Evolutionary conservation across 1,284 basidiomycete genomes (phyloP).

Genomic region (Erythrobasidium hasegawianum): DNA sequence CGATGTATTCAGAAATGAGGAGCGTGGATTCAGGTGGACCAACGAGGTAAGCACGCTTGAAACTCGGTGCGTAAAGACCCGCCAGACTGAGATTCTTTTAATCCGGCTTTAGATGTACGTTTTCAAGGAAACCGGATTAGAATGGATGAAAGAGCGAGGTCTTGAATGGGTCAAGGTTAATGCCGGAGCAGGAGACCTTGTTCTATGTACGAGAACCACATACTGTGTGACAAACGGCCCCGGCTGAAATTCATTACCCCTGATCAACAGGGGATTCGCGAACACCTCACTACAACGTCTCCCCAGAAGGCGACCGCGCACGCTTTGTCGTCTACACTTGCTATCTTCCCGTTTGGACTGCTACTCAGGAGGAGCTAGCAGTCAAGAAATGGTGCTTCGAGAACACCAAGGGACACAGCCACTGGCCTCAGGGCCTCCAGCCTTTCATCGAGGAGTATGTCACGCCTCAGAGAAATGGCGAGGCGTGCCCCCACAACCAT

Average conservation of each 20-base stretch:
- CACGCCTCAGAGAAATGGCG: constrained; percentile 29
- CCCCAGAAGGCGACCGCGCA: constrained; percentile 10
- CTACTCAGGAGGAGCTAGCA: constrained; percentile 31
- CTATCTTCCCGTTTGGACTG: constrained; percentile 18
- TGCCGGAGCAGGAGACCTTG: constrained; percentile 25
- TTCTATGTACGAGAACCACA: background rate
- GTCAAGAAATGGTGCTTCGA: constrained; percentile 30
- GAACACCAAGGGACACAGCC: constrained; percentile 28
- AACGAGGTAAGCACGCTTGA: background rate
- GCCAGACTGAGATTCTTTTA: too few relatives aligned
- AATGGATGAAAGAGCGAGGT: constrained; percentile 11
- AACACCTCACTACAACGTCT: constrained; percentile 28
- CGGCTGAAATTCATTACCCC: background rate
- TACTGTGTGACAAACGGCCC: background rate
- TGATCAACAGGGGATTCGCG: constrained; percentile 28
- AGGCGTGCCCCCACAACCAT: constrained; percentile 27
- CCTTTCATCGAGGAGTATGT: constrained; percentile 24
- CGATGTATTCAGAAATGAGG: background rate
- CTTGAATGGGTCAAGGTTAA: constrained; percentile 34
- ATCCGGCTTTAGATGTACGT: background rate
- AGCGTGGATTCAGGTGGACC: background rate
- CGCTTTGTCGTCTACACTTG: constrained; percentile 33
- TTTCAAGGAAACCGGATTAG: background rate
- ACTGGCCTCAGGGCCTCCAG: constrained; percentile 32
- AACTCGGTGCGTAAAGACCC: too few relatives aligned